Evolutionary conservation across 441 rosid genomes (phyloP).

Genomic region (Bocquillonia castaneifolia): DNA sequence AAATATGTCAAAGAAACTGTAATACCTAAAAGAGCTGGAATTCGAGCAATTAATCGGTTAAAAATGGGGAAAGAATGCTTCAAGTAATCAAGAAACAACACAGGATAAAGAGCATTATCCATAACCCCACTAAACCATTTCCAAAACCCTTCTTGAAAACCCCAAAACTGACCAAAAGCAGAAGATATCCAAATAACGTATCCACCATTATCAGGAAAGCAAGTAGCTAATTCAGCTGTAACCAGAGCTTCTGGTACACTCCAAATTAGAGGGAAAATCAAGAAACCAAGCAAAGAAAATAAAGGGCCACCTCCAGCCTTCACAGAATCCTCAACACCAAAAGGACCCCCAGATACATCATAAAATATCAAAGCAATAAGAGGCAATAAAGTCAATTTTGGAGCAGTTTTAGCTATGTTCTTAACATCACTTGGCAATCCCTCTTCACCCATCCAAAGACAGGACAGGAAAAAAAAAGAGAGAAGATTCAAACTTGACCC

Average conservation of each 20-base stretch:
- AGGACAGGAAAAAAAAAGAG: conserved; percentile 8
- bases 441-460: conserved; percentile 64
- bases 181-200: conserved; percentile 90
- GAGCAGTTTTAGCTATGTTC: conserved; percentile 36
- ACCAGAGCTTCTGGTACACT: conserved; percentile 84
- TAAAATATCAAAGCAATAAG: conserved; percentile 83
- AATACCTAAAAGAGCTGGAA: conserved; percentile 75
- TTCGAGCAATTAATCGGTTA: conserved; percentile 47
- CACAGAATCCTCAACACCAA: conserved; percentile 89
- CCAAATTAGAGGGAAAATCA: conserved; percentile 84
- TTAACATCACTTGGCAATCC: conserved; percentile 33
- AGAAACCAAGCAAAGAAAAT: conserved; percentile 69
- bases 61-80: conserved; percentile 77
- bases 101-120: conserved; percentile 94
- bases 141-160: conserved; percentile 92
- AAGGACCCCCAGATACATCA: conserved; percentile 92
- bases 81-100: conserved; percentile 80
- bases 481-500: conserved; percentile 13
- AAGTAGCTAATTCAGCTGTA: conserved; percentile 95
- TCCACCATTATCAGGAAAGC: conserved; percentile 91
- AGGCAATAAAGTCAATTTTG: conserved; percentile 69
- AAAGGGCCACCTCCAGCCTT: conserved; percentile 88
- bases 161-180: conserved; percentile 94
- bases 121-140: conserved; percentile 98
- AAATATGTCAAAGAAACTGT: conserved; percentile 70